Evolutionary conservation across 2,329 filamentous ascomycete species (phyloP).

Genomic region (Aspergillus sp.): DNA sequence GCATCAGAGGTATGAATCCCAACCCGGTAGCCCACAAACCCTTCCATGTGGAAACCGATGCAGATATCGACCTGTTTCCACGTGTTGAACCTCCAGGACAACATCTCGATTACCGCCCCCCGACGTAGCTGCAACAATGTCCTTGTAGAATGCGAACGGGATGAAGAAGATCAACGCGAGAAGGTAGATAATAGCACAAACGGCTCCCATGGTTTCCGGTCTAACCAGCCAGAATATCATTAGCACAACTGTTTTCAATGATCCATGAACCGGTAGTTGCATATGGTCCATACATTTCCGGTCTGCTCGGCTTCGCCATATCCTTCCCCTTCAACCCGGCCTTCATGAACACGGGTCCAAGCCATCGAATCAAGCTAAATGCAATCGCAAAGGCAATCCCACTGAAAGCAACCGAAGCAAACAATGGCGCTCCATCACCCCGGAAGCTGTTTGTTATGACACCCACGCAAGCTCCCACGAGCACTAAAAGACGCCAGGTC

Average conservation of each 20-base stretch:
- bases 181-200: slow-evolving; percentile 88
- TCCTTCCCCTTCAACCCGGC: slow-evolving; percentile 86
- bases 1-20: neutral
- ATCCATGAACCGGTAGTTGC: neutral
- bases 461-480: slow-evolving; percentile 61
- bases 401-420: slow-evolving; percentile 81
- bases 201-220: slow-evolving; percentile 91
- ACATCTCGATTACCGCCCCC: slow-evolving; percentile 88
- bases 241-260: slow-evolving; percentile 5
- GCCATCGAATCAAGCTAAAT: slow-evolving; percentile 86
- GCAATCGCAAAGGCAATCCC: slow-evolving; percentile 71
- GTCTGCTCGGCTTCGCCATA: slow-evolving; percentile 66
- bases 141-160: slow-evolving; percentile 95
- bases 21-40: slow-evolving; percentile 40
- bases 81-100: slow-evolving; percentile 62
- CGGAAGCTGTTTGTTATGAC: slow-evolving; percentile 71
- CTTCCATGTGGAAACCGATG: slow-evolving; percentile 93
- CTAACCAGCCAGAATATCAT: slow-evolving; percentile 30
- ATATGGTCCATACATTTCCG: slow-evolving; percentile 56
- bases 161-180: slow-evolving; percentile 85
- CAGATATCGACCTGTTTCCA: slow-evolving; percentile 74
- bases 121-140: slow-evolving; percentile 89
- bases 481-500: slow-evolving; percentile 50
- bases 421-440: slow-evolving; percentile 77
- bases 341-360: slow-evolving; percentile 78